Conservation (phyloP, 2,329 filamentous ascomycete species). For the Pseudopithomyces maydicus region DNA sequence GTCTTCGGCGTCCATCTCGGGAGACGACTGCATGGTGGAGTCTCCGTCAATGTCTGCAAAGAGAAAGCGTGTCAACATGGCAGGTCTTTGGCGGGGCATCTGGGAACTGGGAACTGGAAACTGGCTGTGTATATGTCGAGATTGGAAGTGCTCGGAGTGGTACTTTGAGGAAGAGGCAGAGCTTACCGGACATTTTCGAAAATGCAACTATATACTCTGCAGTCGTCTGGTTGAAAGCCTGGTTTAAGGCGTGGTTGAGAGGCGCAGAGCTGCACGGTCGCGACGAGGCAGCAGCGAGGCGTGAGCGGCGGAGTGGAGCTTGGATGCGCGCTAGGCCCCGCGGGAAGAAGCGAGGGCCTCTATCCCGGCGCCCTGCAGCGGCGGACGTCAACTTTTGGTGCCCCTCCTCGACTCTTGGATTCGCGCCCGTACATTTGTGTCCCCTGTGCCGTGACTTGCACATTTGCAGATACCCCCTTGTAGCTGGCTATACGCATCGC, state of each 20-base stretch:
- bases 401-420: slow-evolving; percentile 5
- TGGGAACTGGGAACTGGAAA: slow-evolving; percentile 8
- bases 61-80: slow-evolving; percentile 10
- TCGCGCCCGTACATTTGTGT: background rate
- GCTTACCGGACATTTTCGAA: no score
- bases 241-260: no score
- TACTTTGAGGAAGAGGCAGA: no score
- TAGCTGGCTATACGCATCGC: no score
- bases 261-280: no score
- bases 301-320: background rate
- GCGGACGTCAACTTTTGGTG: background rate
- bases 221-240: no score
- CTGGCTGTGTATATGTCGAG: no score
- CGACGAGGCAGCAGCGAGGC: background rate
- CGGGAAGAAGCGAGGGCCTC: slow-evolving; percentile 6
- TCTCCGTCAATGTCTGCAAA: slow-evolving; percentile 58
- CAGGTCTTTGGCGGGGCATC: slow-evolving; percentile 8
- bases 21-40: slow-evolving; percentile 59
- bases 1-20: slow-evolving; percentile 40
- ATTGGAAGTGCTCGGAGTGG: no score
- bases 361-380: background rate
- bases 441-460: background rate
- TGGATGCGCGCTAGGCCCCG: background rate
- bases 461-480: no score
- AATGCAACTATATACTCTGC: no score